Evolutionary conservation across 2,329 filamentous ascomycete species (phyloP).

Genomic region (Beauveria varroae): DNA sequence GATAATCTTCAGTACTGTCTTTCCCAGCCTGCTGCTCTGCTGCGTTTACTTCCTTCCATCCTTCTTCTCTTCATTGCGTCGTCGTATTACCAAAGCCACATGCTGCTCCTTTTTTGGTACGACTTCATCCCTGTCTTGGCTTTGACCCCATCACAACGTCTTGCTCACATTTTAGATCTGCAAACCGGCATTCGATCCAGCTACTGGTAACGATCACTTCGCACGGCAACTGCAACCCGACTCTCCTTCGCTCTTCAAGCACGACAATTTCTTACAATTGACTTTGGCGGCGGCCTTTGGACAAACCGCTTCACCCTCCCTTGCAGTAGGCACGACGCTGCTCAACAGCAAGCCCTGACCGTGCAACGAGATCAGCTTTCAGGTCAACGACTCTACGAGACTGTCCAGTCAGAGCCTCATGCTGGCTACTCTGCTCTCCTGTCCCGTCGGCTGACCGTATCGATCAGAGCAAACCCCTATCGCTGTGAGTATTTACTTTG

Average conservation of each 20-base stretch:
- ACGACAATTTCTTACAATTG: neutral
- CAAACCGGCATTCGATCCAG: neutral
- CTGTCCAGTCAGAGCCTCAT: neutral
- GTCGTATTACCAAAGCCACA: neutral
- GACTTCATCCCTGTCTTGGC: neutral
- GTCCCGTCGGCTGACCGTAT: neutral
- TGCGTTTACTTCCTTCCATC: neutral
- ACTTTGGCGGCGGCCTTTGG: neutral
- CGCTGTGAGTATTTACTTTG: neutral
- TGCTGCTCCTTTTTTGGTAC: neutral
- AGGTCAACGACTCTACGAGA: neutral
- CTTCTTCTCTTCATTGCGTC: neutral
- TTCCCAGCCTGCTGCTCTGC: neutral
- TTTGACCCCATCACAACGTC: neutral
- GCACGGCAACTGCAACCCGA: neutral
- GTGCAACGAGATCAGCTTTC: neutral
- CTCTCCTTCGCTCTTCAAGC: neutral
- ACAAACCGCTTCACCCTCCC: neutral
- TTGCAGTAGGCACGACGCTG: neutral
- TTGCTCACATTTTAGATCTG: neutral
- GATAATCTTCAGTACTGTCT: neutral
- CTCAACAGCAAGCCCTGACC: neutral
- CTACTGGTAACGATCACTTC: neutral
- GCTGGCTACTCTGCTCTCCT: neutral
- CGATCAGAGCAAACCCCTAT: neutral